A percentile compares a stretch with the other conserved stretches of the same genome.
Evolutionary conservation across 331 rosid species (phyloP).

Genomic region (Saraca asoca): DNA sequence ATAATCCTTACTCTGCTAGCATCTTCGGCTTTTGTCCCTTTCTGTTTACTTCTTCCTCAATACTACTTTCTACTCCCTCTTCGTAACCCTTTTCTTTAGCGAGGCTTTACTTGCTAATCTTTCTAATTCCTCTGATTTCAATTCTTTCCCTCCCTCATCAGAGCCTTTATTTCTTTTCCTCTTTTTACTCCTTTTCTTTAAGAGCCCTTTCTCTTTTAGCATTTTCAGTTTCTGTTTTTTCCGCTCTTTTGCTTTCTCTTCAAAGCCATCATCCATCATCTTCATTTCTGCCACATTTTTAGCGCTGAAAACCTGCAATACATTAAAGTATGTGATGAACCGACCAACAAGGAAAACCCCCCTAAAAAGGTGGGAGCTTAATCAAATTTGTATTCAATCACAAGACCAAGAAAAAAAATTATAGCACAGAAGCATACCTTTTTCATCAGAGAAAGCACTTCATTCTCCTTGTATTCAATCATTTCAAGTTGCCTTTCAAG

Average conservation of each 20-base stretch:
- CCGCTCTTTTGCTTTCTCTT: constrained; percentile 68
- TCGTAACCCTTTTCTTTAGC: constrained; percentile 26
- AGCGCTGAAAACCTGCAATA: constrained; percentile 72
- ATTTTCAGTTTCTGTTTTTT: constrained; percentile 66
- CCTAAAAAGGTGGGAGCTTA: not conserved
- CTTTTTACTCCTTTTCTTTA: constrained; percentile 56
- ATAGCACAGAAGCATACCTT: constrained; percentile 43
- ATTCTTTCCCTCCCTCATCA: constrained; percentile 7
- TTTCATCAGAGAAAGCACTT: constrained; percentile 61
- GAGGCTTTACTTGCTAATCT: constrained; percentile 21
- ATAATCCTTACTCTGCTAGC: constrained; percentile 3
- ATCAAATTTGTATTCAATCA: not conserved
- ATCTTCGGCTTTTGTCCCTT: not conserved
- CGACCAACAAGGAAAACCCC: not conserved
- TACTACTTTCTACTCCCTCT: constrained; percentile 16
- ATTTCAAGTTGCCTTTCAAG: constrained; percentile 63
- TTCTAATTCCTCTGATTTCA: constrained; percentile 11
- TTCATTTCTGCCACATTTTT: constrained; percentile 73
- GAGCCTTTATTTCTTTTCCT: constrained; percentile 46
- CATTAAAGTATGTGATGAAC: constrained; percentile 3
- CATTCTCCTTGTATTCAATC: constrained; percentile 71
- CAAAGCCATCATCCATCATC: constrained; percentile 81
- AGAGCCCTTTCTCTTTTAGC: constrained; percentile 67
- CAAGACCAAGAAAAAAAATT: not conserved
- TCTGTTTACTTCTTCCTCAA: not conserved